These are phyloP conservation scores for Chlorella sp. DNA, from an alignment of 139 green algal species.

Conservation along the genomic window DNA sequence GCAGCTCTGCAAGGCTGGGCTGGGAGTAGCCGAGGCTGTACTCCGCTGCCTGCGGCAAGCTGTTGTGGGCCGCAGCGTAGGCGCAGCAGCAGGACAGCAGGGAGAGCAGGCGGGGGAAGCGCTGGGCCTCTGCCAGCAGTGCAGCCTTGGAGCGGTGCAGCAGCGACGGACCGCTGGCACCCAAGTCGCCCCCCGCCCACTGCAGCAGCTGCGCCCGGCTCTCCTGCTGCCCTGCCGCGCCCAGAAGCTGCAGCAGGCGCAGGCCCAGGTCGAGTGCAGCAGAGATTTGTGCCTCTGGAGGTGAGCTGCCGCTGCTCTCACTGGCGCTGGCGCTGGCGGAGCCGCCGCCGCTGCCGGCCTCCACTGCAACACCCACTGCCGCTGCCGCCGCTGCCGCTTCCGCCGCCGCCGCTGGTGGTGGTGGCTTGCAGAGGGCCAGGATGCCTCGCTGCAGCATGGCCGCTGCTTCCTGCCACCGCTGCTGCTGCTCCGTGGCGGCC, in stretches of 20 bases:
- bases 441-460: slow-evolving; percentile 13
- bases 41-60: neutral
- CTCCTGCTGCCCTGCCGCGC: neutral
- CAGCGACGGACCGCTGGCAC: neutral
- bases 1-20: neutral
- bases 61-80: neutral
- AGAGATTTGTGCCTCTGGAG: neutral
- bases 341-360: neutral
- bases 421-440: neutral
- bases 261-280: slow-evolving; percentile 21
- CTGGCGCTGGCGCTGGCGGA: neutral
- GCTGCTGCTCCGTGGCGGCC: neutral
- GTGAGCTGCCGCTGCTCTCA: no score
- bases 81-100: slow-evolving; percentile 15
- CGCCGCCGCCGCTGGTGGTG: neutral
- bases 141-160: neutral
- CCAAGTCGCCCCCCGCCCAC: neutral
- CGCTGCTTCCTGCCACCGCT: slow-evolving; percentile 20
- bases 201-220: neutral
- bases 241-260: slow-evolving; percentile 32
- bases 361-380: neutral
- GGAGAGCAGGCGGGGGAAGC: neutral
- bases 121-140: slow-evolving; percentile 2
- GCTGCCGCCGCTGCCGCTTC: neutral
- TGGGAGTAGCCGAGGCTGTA: slow-evolving; percentile 6